Evolutionary conservation across 2,329 filamentous ascomycete genomes (phyloP), one percentile per base, ranked within the genome.

Genomic region (Botryosphaeria dothidea): DNA sequence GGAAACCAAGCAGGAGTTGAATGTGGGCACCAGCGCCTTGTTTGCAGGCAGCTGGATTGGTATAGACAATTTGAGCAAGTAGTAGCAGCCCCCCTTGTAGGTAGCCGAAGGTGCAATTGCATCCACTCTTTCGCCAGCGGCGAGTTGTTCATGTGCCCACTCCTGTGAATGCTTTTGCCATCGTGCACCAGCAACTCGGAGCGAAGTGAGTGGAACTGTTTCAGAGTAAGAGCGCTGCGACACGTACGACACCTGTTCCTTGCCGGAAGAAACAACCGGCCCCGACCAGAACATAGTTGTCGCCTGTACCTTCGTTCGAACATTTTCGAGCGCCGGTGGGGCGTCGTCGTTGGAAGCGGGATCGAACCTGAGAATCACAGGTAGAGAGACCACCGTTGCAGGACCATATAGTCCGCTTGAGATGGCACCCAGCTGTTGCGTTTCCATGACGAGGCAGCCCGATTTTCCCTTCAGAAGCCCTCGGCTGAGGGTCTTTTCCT

Each of bases 1-100:
- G 23, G 29, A 34, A 3, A 61, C 57, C 15, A 61, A 19, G 15
- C 57, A 61, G 11, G 57, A 61, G 4, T 34, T 15, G 17, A 61
- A 61, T 2, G 25, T 61, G 1, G 57, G 57, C 25, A 61, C 57
- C 1, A 61, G 43, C 23, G 57, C 57, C 25, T 61, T 61, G n/a
- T 15, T 31, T 3, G n/a, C 9, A 11, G 57, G 57, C 21, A 34
- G 29, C 29, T 61, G 23, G 6, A 61, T 27, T 11, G 57, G 57
- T 4, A 61, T 48, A 6, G 29, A 15, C 27, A 61, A 9, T 19
- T 15, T 34, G 11, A 61, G 4, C 57, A 61, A 48, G 21, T 49
- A 61, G 19, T 34, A 61, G n/a, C 11, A 2, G 6, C 57, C 57
- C 0, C 57, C 57, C 7, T 5, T 38, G 29, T 61, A 61, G 23